Percentiles rank a stretch among this genome's conserved stretches.
These are phyloP conservation scores for Elymus sibiricus DNA, from an alignment of 176 grass and related monocot species.

Conservation along the genomic window DNA sequence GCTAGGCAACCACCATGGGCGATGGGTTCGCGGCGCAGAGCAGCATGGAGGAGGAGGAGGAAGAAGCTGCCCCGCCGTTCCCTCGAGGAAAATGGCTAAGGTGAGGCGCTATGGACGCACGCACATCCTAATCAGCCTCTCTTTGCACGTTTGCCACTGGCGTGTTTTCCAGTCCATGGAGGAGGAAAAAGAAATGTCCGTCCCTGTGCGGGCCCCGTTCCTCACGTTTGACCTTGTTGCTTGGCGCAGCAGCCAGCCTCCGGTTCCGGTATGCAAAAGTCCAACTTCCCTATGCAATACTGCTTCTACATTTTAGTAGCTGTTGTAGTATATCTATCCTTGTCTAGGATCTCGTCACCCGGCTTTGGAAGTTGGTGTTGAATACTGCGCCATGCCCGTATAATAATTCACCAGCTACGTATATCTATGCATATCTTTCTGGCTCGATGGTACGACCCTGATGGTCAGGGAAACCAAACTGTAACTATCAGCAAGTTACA, in stretches of 20 bases:
- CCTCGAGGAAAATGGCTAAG: constrained; percentile 20
- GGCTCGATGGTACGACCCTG: not conserved
- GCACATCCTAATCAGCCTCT: constrained; percentile 37
- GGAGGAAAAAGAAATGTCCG: constrained; percentile 5
- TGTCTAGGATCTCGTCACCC: constrained; percentile 13
- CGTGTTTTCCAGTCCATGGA: constrained; percentile 23
- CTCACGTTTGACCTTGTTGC: constrained; percentile 48
- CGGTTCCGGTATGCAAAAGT: constrained; percentile 29
- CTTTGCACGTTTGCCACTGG: constrained; percentile 41
- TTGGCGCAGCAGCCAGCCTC: not conserved
- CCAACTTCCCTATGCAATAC: constrained; percentile 38
- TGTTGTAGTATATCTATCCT: constrained; percentile 20
- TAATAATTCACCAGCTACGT: not conserved
- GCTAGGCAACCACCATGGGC: constrained; percentile 5
- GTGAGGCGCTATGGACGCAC: constrained; percentile 14
- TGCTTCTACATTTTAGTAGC: not conserved
- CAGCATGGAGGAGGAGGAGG: not conserved
- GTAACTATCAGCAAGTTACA: not conserved
- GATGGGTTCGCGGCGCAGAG: not conserved
- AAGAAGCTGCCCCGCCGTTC: constrained; percentile 17
- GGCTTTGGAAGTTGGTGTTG: constrained; percentile 25
- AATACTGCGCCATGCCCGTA: constrained; percentile 28
- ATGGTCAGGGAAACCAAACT: constrained; percentile 19
- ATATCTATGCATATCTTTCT: constrained; percentile 30
- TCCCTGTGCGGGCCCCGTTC: not conserved